These are phyloP conservation scores for Pythium plurisporium DNA, from an alignment of 352 stramenopile genomes.

Conservation along the genomic window DNA sequence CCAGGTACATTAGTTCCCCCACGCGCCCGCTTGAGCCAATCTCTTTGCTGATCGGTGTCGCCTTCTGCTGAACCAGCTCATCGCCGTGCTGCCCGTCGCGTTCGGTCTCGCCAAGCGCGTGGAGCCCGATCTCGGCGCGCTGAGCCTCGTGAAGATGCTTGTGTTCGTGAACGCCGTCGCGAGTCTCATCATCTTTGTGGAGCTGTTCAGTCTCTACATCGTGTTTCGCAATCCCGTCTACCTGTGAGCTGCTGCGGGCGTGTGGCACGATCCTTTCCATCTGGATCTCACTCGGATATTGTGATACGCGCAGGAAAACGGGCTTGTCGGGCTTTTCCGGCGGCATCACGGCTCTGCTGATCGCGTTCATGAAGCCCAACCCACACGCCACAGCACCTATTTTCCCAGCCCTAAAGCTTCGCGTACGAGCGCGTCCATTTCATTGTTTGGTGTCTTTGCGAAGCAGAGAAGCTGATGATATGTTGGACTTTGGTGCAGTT, in stretches of 20 bases:
- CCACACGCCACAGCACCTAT: slow-evolving; percentile 51
- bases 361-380: slow-evolving; percentile 74
- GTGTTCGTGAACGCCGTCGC: slow-evolving; percentile 70
- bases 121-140: slow-evolving; percentile 60
- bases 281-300: background rate
- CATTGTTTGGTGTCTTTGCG: background rate
- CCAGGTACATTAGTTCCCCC: slow-evolving; percentile 32
- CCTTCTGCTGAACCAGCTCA: slow-evolving; percentile 49
- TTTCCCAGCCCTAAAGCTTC: slow-evolving; percentile 55
- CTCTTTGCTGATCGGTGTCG: too few relatives aligned
- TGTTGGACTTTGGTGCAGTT: slow-evolving; percentile 31
- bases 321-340: slow-evolving; percentile 75
- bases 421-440: slow-evolving; percentile 38
- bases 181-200: slow-evolving; percentile 69
- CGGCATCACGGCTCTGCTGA: slow-evolving; percentile 72
- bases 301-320: slow-evolving; percentile 39
- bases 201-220: slow-evolving; percentile 82
- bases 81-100: slow-evolving; percentile 54
- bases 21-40: background rate
- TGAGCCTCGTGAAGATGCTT: slow-evolving; percentile 62
- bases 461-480: background rate
- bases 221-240: slow-evolving; percentile 75
- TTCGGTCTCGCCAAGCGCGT: slow-evolving; percentile 76
- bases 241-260: slow-evolving; percentile 38
- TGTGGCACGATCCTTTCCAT: background rate